Evolutionary conservation across 2,329 filamentous ascomycete genomes (phyloP).

Genomic region (Trichoderma oligosporum): DNA sequence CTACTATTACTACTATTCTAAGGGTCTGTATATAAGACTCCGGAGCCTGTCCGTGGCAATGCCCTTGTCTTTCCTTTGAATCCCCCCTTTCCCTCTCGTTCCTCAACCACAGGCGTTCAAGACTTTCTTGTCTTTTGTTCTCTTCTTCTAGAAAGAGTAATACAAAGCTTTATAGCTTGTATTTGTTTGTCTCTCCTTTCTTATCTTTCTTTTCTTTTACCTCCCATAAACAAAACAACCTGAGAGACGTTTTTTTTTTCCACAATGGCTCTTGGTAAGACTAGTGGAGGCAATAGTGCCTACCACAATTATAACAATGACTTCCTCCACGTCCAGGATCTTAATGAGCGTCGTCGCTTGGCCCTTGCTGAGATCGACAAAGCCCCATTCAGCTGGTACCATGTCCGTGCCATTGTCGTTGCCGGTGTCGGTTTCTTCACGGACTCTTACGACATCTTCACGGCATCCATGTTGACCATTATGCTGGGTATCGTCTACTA

Average conservation of each 20-base stretch:
- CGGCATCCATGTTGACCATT: slow-evolving; percentile 66
- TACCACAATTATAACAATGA: slow-evolving; percentile 78
- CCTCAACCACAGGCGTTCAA: slow-evolving; percentile 14
- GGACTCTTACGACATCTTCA: slow-evolving; percentile 81
- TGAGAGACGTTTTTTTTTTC: background rate
- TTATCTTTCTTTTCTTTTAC: background rate
- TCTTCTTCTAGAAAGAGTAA: slow-evolving; percentile 1
- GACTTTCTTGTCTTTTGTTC: slow-evolving; percentile 5
- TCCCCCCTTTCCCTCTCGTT: background rate
- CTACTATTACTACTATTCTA: too few species aligned
- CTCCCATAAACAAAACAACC: background rate
- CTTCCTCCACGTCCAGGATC: slow-evolving; percentile 61
- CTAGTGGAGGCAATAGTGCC: slow-evolving; percentile 62
- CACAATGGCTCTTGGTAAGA: slow-evolving; percentile 38
- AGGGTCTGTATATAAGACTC: slow-evolving; percentile 3
- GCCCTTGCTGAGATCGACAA: slow-evolving; percentile 80
- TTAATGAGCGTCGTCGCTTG: slow-evolving; percentile 73
- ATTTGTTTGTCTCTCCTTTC: slow-evolving; percentile 8
- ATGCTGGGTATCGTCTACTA: slow-evolving; percentile 81
- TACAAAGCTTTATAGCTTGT: slow-evolving; percentile 2
- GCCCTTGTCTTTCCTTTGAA: background rate
- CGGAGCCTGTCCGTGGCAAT: background rate
- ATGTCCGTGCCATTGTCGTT: slow-evolving; percentile 71
- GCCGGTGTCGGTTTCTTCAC: slow-evolving; percentile 88
- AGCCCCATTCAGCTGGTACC: slow-evolving; percentile 80